Conservation (phyloP, 2,329 filamentous ascomycete species). For the Pseudogymnoascus sp. region DNA sequence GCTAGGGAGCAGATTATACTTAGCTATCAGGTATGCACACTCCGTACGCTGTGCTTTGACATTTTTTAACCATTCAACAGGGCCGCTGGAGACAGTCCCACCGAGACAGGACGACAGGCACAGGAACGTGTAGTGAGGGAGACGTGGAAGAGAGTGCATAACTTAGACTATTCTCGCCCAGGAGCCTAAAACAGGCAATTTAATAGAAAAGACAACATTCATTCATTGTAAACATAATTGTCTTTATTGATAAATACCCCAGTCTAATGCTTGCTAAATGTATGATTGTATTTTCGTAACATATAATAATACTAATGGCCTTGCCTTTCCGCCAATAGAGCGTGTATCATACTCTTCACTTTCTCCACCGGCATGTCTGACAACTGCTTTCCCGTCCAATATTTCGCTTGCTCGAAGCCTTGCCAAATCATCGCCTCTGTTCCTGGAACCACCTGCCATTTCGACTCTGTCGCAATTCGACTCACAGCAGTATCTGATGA, state of each 20-base stretch:
- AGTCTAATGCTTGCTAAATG: neutral
- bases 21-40: constrained; percentile 51
- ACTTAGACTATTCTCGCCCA: constrained; percentile 58
- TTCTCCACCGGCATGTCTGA: constrained; percentile 50
- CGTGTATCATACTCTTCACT: constrained; percentile 43
- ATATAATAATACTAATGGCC: constrained; percentile 4
- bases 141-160: constrained; percentile 60
- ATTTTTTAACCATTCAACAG: constrained; percentile 29
- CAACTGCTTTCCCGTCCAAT: constrained; percentile 56
- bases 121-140: constrained; percentile 65
- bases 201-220: neutral
- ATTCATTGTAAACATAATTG: neutral
- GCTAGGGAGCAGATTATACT: constrained; percentile 60
- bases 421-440: constrained; percentile 73
- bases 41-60: neutral
- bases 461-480: constrained; percentile 47
- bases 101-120: constrained; percentile 54
- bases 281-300: neutral
- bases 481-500: constrained; percentile 54
- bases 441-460: constrained; percentile 67
- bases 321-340: constrained; percentile 14
- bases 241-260: neutral
- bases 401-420: constrained; percentile 57
- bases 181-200: constrained; percentile 35
- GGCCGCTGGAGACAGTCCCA: constrained; percentile 52